Base-by-base conservation (phyloP, 495 filamentous ascomycete species). In the Immersiella caudata region DNA sequence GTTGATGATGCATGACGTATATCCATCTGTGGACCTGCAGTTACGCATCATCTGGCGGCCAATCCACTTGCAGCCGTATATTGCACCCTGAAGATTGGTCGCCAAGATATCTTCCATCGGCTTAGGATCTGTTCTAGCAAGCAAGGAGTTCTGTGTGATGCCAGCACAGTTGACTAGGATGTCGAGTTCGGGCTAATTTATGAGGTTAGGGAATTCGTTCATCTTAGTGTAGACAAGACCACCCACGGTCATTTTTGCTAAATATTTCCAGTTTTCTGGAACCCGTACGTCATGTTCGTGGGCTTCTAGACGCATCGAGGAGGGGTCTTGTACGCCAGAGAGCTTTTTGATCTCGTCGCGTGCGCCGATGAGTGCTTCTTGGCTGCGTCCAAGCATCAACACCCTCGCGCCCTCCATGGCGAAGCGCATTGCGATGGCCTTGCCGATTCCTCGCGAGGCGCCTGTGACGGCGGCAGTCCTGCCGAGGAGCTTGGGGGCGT, bases 91-190 rank as follows among this genome's bases (percentile, higher is more conserved):
- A 11, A 96, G 84, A 73, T 96, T 96, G 46, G 88, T 91, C 1
- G 79, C 73, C 1, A 95, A 64, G 6, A 90, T 74, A 1, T 77
- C 67, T 0, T 87, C 77, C 35, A 91, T 76, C 0, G 82, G 74
- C 0, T 66, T 65, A 0, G 76, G 57, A 6, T 72, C 54, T 0
- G 82, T 83, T 7, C 76, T 77, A 24, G 87, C 73, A 2, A 94
- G 81, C 1, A 91, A 81, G 1, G 80, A 82, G 7, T 78, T 80
- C 27, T 89, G 86, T 1, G 88, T 81, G 16, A 92, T 78, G 18
- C 93, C 93, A 0, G 93, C 93, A 18, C 88, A 88, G 74, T 94
- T 94, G 66, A 94, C 80, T 6, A 94, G 85, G 57, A 93, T 81
- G 71, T 93, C 86, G n/a, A 88, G 78, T 25, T 66, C 12, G 7